These are phyloP conservation scores for Terana coerulea DNA, from an alignment of 768 basidiomycete genomes.

Conservation along the genomic window DNA sequence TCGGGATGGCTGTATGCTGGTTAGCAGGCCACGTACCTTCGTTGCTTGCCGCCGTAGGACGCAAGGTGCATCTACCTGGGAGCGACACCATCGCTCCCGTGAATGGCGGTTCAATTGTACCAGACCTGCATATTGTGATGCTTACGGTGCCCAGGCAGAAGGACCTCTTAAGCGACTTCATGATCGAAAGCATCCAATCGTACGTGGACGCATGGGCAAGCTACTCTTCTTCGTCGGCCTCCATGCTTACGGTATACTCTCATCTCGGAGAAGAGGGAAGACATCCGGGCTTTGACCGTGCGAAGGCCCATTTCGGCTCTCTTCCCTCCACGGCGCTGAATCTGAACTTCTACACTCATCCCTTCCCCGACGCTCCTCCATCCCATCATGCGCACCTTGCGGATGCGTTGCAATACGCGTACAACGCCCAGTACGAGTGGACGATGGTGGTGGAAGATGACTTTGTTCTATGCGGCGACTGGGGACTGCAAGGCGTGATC, in stretches of 20 bases:
- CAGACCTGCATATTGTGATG: slow-evolving; percentile 10
- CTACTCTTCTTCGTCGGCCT: not conserved
- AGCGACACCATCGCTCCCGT: too few species aligned
- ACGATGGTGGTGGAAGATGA: slow-evolving; percentile 15
- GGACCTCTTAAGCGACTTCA: slow-evolving; percentile 6
- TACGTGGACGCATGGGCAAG: slow-evolving; percentile 6
- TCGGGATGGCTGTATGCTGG: too few species aligned
- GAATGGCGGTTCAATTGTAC: too few species aligned
- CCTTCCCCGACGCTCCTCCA: not conserved
- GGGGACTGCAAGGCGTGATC: slow-evolving; percentile 7
- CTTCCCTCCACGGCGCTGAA: not conserved
- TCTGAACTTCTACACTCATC: slow-evolving; percentile 4
- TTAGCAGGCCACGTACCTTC: too few species aligned
- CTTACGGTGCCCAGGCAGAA: slow-evolving; percentile 6
- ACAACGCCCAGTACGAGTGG: slow-evolving; percentile 1
- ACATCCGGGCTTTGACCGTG: slow-evolving; percentile 9
- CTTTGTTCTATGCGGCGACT: slow-evolving; percentile 8
- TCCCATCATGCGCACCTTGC: slow-evolving; percentile 6
- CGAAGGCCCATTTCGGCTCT: not conserved
- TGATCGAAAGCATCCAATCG: slow-evolving; percentile 12
- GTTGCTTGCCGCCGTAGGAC: too few species aligned
- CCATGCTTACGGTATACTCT: slow-evolving; percentile 6
- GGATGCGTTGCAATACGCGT: slow-evolving; percentile 7
- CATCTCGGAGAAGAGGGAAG: slow-evolving; percentile 2
- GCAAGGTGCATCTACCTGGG: too few species aligned